Percentiles rank a stretch among this genome's conserved stretches.
phyloP scores from a whole-genome alignment of 2,329 filamentous ascomycete species.

The Tolypocladium inflatum region DNA sequence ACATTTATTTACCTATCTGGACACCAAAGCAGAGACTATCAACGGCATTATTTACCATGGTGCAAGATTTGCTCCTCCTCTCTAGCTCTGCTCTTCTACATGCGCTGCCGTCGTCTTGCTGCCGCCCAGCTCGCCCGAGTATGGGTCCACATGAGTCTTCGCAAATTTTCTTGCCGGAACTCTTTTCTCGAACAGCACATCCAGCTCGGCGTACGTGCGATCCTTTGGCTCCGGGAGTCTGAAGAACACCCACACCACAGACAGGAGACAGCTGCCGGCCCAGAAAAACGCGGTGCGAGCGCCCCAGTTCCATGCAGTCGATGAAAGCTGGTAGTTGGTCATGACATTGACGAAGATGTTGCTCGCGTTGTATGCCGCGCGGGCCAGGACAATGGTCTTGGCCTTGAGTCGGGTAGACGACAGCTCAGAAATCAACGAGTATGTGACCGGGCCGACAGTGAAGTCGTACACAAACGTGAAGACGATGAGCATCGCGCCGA shows the following conservation, averaged over 20 bases:
- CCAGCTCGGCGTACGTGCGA: constrained; percentile 32
- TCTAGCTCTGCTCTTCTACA: neutral
- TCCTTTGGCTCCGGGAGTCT: constrained; percentile 45
- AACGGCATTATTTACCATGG: neutral
- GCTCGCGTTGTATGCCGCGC: constrained; percentile 31
- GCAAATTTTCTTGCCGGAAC: constrained; percentile 23
- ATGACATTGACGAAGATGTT: constrained; percentile 41
- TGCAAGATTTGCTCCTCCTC: neutral
- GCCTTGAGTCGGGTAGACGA: constrained; percentile 43
- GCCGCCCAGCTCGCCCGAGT: constrained; percentile 6
- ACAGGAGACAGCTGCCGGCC: constrained; percentile 37
- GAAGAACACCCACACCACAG: constrained; percentile 38
- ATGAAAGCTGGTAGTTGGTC: constrained; percentile 38
- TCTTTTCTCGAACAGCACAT: constrained; percentile 20
- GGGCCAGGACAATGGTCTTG: constrained; percentile 44
- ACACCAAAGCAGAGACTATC: neutral
- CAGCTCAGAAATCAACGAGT: constrained; percentile 41
- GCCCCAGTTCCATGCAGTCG: constrained; percentile 36
- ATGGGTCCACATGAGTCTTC: constrained; percentile 26
- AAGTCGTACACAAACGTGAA: constrained; percentile 46
- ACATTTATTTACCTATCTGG: neutral
- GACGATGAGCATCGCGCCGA: constrained; percentile 37
- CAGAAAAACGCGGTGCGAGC: constrained; percentile 38
- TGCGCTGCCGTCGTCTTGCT: neutral
- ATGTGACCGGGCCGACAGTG: constrained; percentile 44